Evolutionary conservation across 805 yeast species (phyloP), one percentile per base, ranked within the genome.

Genomic region (Lachancea cidri): DNA sequence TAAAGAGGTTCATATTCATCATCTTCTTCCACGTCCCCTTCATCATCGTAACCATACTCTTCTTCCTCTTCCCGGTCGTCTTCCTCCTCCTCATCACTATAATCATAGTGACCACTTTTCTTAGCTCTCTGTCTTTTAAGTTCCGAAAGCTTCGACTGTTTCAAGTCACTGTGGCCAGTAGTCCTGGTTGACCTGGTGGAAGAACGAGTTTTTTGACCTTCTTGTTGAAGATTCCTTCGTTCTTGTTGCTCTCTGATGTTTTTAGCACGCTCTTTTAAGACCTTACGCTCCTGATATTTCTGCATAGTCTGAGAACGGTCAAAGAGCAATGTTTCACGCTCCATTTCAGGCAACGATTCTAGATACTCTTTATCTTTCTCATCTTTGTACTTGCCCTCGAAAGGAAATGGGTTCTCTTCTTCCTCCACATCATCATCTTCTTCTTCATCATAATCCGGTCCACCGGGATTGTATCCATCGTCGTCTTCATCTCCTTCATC

Each of bases 221-320:
- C 53, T 46, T 48, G 49, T 44, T 31, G 51, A 42, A 33, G 50
- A 55, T 43, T 48, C 50, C 54, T 53, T 46, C 47, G 58, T 48
- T 50, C 60, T 48, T 51, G 56, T 33, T 57, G 61, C 36, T 53
- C 53, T 42, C 55, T 52, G 30, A 58, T 48, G 17, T 76, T 78
- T 56, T 70, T 77, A 53, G 86, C 83, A 65, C 98, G 83, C 58
- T 86, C 82, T 20, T 85, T 87, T 54, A 94, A 77, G 54, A 83
- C 81, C 60, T 77, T 76, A 57, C 87, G 79, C 66, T 93, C 98
- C 45, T 85, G 81, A 65, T 72, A 89, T 50, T 84, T 79, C 62
- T 91, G 95, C 79, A 86, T 77, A 47, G 86, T 94, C 65, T 88
- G 96, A 6, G 86, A 77, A 64, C 99, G 86, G 42, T 91, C 98